Percentiles rank a stretch among this genome's conserved stretches.
Evolutionary conservation across 2,329 filamentous ascomycete genomes (phyloP).

Genomic region (Epichloe gansuensis): DNA sequence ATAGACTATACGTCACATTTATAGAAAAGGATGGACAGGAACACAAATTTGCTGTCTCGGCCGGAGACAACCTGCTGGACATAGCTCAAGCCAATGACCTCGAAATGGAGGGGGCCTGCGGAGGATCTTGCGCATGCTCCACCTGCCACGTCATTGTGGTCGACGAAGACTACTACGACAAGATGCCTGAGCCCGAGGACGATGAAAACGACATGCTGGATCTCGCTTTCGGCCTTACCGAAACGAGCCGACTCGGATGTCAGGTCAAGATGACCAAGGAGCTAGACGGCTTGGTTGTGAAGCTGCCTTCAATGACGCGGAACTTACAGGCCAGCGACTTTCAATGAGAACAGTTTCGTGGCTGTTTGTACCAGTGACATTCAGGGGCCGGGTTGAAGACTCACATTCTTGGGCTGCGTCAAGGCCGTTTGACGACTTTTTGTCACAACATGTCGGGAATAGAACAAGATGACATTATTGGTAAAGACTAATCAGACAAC

Average conservation of each 20-base stretch:
- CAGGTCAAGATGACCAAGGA: conserved; percentile 89
- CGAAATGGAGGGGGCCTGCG: conserved; percentile 97
- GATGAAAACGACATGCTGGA: conserved; percentile 88
- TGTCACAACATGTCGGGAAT: conserved; percentile 4
- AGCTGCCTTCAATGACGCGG: conserved; percentile 82
- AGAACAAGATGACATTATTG: background rate
- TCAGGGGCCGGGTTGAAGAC: background rate
- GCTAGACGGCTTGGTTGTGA: conserved; percentile 74
- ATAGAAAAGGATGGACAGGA: conserved; percentile 77
- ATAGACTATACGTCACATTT: conserved; percentile 77
- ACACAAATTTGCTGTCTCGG: conserved; percentile 65
- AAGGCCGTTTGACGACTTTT: conserved; percentile 2
- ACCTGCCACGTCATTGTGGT: conserved; percentile 84
- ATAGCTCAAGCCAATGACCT: conserved; percentile 90
- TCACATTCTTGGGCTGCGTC: background rate
- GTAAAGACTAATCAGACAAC: background rate
- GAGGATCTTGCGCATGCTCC: conserved; percentile 84
- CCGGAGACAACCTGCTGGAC: conserved; percentile 87
- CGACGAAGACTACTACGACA: conserved; percentile 61
- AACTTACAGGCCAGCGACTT: conserved; percentile 97
- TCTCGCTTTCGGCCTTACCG: conserved; percentile 77
- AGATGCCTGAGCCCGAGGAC: conserved; percentile 65
- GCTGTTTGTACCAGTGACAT: background rate
- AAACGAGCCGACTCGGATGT: conserved; percentile 74
- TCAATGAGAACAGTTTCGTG: conserved; percentile 16